Evolutionary conservation across 306 rosid species (phyloP), one percentile per base, ranked within the genome.

Genomic region (Cucurbita moschata): DNA sequence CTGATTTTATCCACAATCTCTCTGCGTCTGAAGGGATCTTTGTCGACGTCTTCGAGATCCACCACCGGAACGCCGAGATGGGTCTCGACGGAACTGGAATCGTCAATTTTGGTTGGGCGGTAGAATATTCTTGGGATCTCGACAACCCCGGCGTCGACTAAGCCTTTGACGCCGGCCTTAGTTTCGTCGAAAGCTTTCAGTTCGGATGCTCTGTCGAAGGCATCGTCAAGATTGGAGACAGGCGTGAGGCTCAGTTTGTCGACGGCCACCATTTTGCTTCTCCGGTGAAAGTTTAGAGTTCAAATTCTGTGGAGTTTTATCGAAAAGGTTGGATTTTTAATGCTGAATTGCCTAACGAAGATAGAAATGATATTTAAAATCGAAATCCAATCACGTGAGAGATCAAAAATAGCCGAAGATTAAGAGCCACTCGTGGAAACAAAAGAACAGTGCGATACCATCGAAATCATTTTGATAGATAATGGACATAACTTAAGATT

Each of bases 91-190:
- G 46, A 37, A 61, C 37, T 7, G 0, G 10, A 23, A 8, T 63
- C 59, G 42, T 15, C 19, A 11, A 67, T 11, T 42, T 35, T 6
- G 13, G 26, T 59, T 4, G 74, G 62, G 21, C 56, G 74, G 71
- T 67, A 5, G 70, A 88, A 86, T 46, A 86, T 86, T 12, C 51
- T 52, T 4, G 87, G 86, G 39, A 83, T 74, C 16, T 81, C 76
- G 12, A 72, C 21, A 8, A 81, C 8, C 10, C 85, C 85, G 4
- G 80, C 44, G 70, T 85, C 87, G 6, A 74, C 76, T 0, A 83
- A 79, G 18, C 87, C 87, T 54, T 85, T 85, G 0, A 85, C 83
- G 7, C 87, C 84, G 52, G 83, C 72, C 62, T 79, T 83, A 1
- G 84, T 58, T 2, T 83, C 79, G 35, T 83, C 89, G 15, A 86